A percentile compares a stretch with the other conserved stretches of the same genome.
These are phyloP conservation scores for Erodium texanum DNA, from an alignment of 441 rosid genomes.

Conservation along the genomic window DNA sequence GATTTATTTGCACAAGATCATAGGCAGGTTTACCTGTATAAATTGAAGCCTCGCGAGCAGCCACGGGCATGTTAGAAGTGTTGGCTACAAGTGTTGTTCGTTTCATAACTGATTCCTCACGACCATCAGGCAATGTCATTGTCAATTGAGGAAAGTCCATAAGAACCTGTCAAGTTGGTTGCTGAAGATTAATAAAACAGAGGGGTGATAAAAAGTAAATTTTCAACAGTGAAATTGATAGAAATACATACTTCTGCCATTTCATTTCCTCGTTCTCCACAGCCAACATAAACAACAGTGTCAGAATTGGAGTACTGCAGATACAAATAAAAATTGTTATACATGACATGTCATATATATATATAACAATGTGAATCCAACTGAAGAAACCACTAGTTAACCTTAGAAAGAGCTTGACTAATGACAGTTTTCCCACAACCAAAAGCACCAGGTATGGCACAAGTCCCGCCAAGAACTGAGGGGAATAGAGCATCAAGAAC, in stretches of 20 bases:
- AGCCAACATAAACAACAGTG: slow-evolving; percentile 43
- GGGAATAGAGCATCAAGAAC: slow-evolving; percentile 99
- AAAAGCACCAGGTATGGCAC: slow-evolving; percentile 99
- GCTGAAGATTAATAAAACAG: slow-evolving; percentile 7
- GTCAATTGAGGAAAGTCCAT: slow-evolving; percentile 99
- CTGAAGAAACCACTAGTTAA: slow-evolving; percentile 23
- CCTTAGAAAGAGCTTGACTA: slow-evolving; percentile 61
- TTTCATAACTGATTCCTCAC: slow-evolving; percentile 99
- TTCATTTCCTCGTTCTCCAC: slow-evolving; percentile 99
- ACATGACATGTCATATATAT: neutral
- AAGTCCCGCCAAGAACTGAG: slow-evolving; percentile 99
- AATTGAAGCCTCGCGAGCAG: slow-evolving; percentile 99
- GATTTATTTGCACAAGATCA: no score
- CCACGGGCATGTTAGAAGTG: slow-evolving; percentile 99
- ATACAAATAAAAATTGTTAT: neutral
- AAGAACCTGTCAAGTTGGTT: slow-evolving; percentile 52
- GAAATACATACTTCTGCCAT: slow-evolving; percentile 88
- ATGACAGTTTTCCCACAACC: slow-evolving; percentile 88
- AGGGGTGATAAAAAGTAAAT: neutral
- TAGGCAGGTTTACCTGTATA: slow-evolving; percentile 60
- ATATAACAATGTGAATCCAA: neutral
- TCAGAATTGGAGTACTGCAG: slow-evolving; percentile 86
- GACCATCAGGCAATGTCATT: slow-evolving; percentile 99
- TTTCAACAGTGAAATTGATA: slow-evolving; percentile 16
- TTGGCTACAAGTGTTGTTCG: slow-evolving; percentile 97